Evolutionary conservation across 2,329 filamentous ascomycete genomes (phyloP).

Genomic region (Aspergillus terreus): DNA sequence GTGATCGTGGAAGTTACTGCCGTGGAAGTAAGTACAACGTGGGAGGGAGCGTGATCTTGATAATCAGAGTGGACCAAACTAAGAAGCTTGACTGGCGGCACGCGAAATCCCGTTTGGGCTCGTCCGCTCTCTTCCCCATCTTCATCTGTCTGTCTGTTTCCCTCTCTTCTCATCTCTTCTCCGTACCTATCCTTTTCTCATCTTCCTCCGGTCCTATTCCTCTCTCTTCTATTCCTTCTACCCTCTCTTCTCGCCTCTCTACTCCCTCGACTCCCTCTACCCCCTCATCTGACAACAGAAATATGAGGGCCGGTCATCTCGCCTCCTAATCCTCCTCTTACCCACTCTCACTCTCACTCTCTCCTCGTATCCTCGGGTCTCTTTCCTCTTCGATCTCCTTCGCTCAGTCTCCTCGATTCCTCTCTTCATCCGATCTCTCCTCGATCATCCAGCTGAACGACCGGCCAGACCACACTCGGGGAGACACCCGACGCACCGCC

Average conservation of each 20-base stretch:
- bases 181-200: not conserved
- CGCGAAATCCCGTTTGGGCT: slow-evolving; percentile 20
- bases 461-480: too few relatives aligned
- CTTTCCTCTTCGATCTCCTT: not conserved
- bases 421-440: not conserved
- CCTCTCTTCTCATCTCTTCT: not conserved
- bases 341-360: not conserved
- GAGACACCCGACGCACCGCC: too few relatives aligned
- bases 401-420: not conserved
- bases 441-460: too few relatives aligned
- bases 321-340: not conserved
- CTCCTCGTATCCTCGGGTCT: not conserved
- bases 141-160: slow-evolving; percentile 14
- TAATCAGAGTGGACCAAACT: slow-evolving; percentile 3
- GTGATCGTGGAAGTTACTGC: not conserved
- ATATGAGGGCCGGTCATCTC: not conserved
- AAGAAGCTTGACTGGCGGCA: slow-evolving; percentile 32
- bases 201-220: not conserved
- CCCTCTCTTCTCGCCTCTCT: slow-evolving; percentile 1
- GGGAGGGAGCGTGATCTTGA: not conserved
- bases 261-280: not conserved
- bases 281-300: not conserved
- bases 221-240: slow-evolving; percentile 1
- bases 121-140: slow-evolving; percentile 56
- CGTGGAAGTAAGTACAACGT: not conserved